These are phyloP conservation scores for Phytophthora palmivora DNA, from an alignment of 352 stramenopile species.

Conservation along the genomic window DNA sequence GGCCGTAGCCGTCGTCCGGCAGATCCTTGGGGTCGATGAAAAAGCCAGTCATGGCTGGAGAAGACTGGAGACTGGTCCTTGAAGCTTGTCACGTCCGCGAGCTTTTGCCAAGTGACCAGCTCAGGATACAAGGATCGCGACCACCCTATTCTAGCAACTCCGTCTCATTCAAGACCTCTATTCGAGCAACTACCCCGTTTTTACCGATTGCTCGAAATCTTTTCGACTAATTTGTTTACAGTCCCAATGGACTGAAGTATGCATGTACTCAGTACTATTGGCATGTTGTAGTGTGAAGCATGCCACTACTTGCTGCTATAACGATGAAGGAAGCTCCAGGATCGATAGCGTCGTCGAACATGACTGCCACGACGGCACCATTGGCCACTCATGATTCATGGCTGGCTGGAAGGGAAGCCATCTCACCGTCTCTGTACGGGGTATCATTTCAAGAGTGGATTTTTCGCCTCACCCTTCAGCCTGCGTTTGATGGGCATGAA, in stretches of 20 bases:
- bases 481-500: constrained; percentile 12
- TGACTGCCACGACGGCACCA: neutral
- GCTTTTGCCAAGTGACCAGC: constrained; percentile 38
- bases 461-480: constrained; percentile 28
- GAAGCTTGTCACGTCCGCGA: constrained; percentile 29
- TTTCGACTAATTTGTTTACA: constrained; percentile 25
- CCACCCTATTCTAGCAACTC: constrained; percentile 7
- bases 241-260: no score
- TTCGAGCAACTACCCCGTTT: constrained; percentile 12
- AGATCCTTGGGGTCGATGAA: constrained; percentile 93
- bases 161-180: neutral
- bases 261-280: no score
- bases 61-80: neutral
- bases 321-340: neutral
- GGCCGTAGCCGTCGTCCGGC: constrained; percentile 74
- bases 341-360: neutral
- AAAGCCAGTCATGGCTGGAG: constrained; percentile 38
- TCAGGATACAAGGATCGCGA: neutral
- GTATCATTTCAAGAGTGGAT: constrained; percentile 29
- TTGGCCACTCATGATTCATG: neutral
- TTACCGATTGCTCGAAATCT: constrained; percentile 35
- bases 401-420: constrained; percentile 4
- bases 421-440: neutral
- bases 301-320: neutral
- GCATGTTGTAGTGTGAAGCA: neutral